Conservation (phyloP, 1,139 yeast species). For the Kluyveromyces marxianus region DNA sequence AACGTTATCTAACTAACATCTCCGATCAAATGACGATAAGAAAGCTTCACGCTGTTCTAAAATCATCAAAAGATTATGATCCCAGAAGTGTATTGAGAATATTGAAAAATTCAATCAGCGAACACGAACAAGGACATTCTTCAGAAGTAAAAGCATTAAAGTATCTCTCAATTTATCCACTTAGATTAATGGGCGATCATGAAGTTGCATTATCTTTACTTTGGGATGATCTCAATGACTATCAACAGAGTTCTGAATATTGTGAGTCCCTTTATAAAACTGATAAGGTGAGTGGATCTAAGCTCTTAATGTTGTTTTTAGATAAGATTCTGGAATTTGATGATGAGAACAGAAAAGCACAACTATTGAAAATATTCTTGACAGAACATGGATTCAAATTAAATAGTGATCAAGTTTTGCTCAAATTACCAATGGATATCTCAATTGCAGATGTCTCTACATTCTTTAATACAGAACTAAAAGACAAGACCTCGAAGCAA, state of each 20-base stretch:
- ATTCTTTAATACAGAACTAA: conserved; percentile 14
- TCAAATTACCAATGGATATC: conserved; percentile 16
- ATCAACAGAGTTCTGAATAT: conserved; percentile 51
- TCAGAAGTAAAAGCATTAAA: conserved; percentile 23
- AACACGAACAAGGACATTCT: conserved; percentile 15
- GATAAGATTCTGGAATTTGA: conserved; percentile 13
- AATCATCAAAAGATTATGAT: conserved; percentile 35
- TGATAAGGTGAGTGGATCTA: conserved; percentile 35
- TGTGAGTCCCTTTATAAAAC: conserved; percentile 46
- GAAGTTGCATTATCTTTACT: conserved; percentile 57
- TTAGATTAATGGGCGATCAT: conserved; percentile 55
- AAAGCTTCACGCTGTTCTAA: conserved; percentile 37
- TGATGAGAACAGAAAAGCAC: conserved; percentile 2
- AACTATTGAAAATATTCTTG: conserved; percentile 13
- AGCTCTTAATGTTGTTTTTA: conserved; percentile 30
- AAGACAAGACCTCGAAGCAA: conserved; percentile 11
- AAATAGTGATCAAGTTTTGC: conserved; percentile 12
- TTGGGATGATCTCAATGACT: conserved; percentile 51
- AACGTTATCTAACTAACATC: conserved; percentile 41
- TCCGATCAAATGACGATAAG: conserved; percentile 23
- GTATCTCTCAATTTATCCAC: conserved; percentile 49
- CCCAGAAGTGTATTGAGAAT: conserved; percentile 35
- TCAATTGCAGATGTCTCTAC: conserved; percentile 14
- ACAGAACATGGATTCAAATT: conserved; percentile 22
- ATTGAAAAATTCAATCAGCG: conserved; percentile 29